These are phyloP conservation scores for Chalciporus sphaerocephalus DNA, from an alignment of 768 basidiomycete species.

Conservation along the genomic window DNA sequence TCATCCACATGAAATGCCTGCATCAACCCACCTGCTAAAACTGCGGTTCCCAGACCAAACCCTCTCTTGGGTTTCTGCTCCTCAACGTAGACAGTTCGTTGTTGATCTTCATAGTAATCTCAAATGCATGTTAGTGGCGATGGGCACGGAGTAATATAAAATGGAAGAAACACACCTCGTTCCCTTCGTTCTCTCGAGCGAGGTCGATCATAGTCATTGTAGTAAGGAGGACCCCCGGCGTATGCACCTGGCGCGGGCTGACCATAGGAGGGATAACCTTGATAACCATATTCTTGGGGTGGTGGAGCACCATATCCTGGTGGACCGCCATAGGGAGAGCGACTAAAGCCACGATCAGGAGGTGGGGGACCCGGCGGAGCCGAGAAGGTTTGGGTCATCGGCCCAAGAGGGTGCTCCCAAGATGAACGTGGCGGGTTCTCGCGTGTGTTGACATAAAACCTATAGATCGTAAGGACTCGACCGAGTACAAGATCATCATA, in stretches of 20 bases:
- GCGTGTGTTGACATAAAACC: conserved; percentile 75
- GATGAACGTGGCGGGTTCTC: conserved; percentile 58
- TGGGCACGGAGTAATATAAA: neutral
- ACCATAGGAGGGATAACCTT: conserved; percentile 1
- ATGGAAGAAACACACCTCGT: conserved; percentile 19
- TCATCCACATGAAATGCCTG: neutral
- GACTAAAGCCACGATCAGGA: conserved; percentile 30
- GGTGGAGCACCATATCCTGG: conserved; percentile 24
- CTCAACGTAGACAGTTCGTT: conserved; percentile 35
- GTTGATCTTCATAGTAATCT: conserved; percentile 34
- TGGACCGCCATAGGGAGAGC: conserved; percentile 27
- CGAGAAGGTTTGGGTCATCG: conserved; percentile 29
- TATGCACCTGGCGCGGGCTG: conserved; percentile 14
- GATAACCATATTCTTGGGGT: conserved; percentile 13
- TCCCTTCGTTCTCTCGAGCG: neutral
- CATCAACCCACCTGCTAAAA: conserved; percentile 40
- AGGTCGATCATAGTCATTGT: conserved; percentile 13
- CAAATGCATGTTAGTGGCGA: conserved; percentile 3
- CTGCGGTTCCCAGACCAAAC: conserved; percentile 45
- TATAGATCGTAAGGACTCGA: conserved; percentile 24
- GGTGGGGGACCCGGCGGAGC: conserved; percentile 46
- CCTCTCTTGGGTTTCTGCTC: conserved; percentile 44
- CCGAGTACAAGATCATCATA: neutral
- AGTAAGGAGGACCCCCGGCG: conserved; percentile 6
- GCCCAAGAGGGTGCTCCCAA: conserved; percentile 70